Percentiles rank a stretch among this genome's conserved stretches.
Evolutionary conservation across 2,329 filamentous ascomycete species (phyloP).

Genomic region (Metarhizium rileyi): DNA sequence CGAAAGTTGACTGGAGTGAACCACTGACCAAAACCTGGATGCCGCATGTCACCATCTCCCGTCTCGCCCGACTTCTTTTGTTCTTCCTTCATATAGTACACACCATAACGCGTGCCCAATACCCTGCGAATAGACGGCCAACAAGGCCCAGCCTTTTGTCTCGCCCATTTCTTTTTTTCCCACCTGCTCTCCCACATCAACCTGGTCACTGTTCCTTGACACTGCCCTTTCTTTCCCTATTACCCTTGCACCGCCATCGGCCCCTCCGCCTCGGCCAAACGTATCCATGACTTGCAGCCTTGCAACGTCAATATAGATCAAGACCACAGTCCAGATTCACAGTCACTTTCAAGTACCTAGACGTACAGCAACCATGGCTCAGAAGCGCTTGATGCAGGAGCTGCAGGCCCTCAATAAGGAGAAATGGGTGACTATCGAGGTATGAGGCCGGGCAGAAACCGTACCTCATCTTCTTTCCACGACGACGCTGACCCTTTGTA

Average conservation of each 20-base stretch:
- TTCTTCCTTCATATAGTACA: neutral
- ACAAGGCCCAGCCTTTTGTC: neutral
- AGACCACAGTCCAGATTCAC: neutral
- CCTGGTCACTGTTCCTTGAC: neutral
- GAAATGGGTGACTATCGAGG: slow-evolving; percentile 88
- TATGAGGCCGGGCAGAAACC: slow-evolving; percentile 30
- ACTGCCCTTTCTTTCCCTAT: neutral
- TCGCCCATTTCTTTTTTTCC: neutral
- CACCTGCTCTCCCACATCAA: neutral
- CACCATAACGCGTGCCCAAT: neutral
- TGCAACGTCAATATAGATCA: neutral
- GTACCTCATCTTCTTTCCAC: neutral
- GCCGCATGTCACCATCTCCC: neutral
- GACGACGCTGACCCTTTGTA: neutral
- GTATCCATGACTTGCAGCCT: no score
- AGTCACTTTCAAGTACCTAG: neutral
- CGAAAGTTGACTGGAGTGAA: no score
- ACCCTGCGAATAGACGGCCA: neutral
- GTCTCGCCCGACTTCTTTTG: neutral
- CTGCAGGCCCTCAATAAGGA: slow-evolving; percentile 74
- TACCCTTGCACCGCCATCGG: neutral
- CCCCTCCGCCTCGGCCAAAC: no score
- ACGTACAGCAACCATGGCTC: slow-evolving; percentile 28
- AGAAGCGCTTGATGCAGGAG: slow-evolving; percentile 84
- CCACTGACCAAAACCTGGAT: no score